Base-by-base conservation (phyloP, 2,329 filamentous ascomycete species). In the Pyrenophora tritici-repentis region DNA sequence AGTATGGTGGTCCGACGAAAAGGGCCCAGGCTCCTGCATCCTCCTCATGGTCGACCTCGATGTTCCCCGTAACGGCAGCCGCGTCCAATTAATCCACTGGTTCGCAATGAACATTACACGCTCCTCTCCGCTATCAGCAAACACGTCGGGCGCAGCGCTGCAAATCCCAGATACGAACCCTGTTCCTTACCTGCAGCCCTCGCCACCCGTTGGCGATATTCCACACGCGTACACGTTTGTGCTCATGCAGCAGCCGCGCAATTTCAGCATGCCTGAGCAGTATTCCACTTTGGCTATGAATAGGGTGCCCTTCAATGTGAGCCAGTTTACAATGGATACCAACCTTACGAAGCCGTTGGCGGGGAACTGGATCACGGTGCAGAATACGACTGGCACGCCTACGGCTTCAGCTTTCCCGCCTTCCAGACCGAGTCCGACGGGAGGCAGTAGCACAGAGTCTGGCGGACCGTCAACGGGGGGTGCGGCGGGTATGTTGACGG, bases 351-450 rank as follows among this genome's bases (percentile, higher is more conserved):
- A 24, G 1, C 66, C 71, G 0, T 36, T 76, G 16, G 73, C 71
- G 1, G 72, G 64, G 6, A 77, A 74, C 50, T 78, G 70, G 58
- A 73, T 78, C 39, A 55, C 54, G 17, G 75, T 74, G 9, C 63
- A 72, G 42, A 72, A 74, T 43, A 22, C 58, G 14, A 66, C 58
- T 6, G 65, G 58, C 7, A 55, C 47, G 9, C 40, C 62, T 12
- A 59, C 59, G 37, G 58, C 17, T 13, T 39, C 44, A 61, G 55
- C 12, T 64, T 60, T 40, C 56, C 44, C 63, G 10, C 59, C 63
- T 8, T 42, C 61, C 16, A 50, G 59, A 37, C 48, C 61, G 14
- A 64, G 60, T 14, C 47, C 50, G 37, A 62, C 52, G 33, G 50
- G 49, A 4, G 35, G 42, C n/a, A 36, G 24, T 32, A 22, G 18